phyloP scores from a whole-genome alignment of 306 rosid species.

The Gastrolobium bilobum region DNA sequence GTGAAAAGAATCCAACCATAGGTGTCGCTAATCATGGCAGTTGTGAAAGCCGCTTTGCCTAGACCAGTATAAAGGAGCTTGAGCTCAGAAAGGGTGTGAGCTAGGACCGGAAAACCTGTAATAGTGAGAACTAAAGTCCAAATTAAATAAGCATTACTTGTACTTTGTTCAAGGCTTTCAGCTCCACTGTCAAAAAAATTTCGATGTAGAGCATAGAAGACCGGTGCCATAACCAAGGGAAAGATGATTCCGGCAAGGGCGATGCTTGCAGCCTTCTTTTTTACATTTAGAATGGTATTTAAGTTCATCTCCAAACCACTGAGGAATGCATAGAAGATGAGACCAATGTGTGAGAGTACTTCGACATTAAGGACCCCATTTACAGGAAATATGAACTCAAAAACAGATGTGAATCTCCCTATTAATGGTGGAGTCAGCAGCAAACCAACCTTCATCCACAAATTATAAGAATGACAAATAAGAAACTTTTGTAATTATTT shows the following conservation, averaged over 20 bases:
- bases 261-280: conserved; percentile 45
- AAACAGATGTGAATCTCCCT: neutral
- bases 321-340: conserved; percentile 53
- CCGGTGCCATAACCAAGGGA: conserved; percentile 32
- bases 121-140: conserved; percentile 50
- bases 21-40: conserved; percentile 54
- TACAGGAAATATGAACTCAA: neutral
- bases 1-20: conserved; percentile 57
- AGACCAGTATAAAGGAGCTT: conserved; percentile 57
- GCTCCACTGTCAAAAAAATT: neutral
- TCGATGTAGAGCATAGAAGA: conserved; percentile 30
- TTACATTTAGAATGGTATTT: conserved; percentile 33
- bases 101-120: conserved; percentile 61
- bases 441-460: conserved; percentile 49
- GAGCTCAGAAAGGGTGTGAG: conserved; percentile 53
- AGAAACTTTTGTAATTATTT: neutral
- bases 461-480: neutral
- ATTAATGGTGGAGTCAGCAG: conserved; percentile 32
- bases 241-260: conserved; percentile 48
- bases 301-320: conserved; percentile 56
- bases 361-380: conserved; percentile 31
- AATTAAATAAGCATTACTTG: conserved; percentile 18
- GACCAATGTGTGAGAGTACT: conserved; percentile 41
- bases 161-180: neutral
- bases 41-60: conserved; percentile 48